Evolutionary conservation across 2,329 filamentous ascomycete genomes (phyloP), one percentile per base, ranked within the genome.

Genomic region (Fusarium proliferatum): DNA sequence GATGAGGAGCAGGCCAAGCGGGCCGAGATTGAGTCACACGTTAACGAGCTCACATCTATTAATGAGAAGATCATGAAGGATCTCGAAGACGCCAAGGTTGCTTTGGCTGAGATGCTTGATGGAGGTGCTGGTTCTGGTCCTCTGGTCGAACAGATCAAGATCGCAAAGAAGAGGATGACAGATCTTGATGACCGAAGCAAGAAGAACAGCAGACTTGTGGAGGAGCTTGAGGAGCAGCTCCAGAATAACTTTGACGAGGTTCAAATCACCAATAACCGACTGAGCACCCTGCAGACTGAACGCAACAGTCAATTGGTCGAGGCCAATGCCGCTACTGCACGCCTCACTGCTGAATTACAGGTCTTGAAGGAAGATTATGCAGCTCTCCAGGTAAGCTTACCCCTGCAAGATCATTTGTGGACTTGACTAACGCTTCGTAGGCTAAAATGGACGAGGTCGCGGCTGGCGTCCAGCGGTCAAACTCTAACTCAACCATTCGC

Each of bases 211-310:
- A 91, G 94, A 28, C 87, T 99, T 17, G 94, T 99, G 13, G 94
- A 98, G 81, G 96, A 99, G 83, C 91, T 99, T 9, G 96, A 99
- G 83, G 96, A 98, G 78, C 96, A 99, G 82, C 90, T 99, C 61
- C 95, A 96, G 80, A 94, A 89, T 80, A 98, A 96, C 84, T 99
- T 95, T 82, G 96, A 99, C 79, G 94, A 97, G 81, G 95, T 96
- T 68, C 94, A 98, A 79, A 86, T 90, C 67, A 91, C 92, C 17
- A 95, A 90, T 81, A 97, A 97, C 84, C 91, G 96, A 61, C 85
- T 98, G 60, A 98, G 95, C 59, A 92, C 93, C 53, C 86, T 96
- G 55, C 92, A 95, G 79, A 89, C 90, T 23, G 93, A 95, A 82
- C 91, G 92, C 53, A 89, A 91, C 69, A 87, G 88, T 59, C 91